Evolutionary conservation across 1,284 basidiomycete species (phyloP), one percentile per base, ranked within the genome.

Genomic region (Trichosporon sp.): DNA sequence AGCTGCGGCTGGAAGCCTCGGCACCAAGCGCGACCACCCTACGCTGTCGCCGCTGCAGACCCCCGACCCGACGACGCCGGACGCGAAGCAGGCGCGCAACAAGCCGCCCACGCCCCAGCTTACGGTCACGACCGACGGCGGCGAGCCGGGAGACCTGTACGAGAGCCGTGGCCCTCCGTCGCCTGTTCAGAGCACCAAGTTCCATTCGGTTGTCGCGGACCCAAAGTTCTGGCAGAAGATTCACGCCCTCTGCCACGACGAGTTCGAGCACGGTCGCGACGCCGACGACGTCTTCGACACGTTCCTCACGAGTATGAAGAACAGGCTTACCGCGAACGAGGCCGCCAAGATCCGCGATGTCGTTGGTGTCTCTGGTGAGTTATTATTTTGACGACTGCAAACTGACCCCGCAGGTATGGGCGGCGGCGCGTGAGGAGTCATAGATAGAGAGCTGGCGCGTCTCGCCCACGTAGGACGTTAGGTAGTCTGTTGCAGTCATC

Each of bases 181-280:
- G 64, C 78, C 79, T 9, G 70, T 75, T 53, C 71, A 78, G 38
- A 77, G 75, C 15, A 78, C 76, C n/a, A 75, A 75, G 27, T 94
- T 90, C 81, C 91, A 92, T 75, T 77, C 84, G 35, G 87, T 86
- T 18, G 85, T 94, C n/a, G 84, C 90, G 1, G 85, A 88, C 38
- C 91, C 92, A 0, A 86, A 84, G 62, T 94, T 93, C 79, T 95
- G 93, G 93, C 85, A 87, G 65, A 85, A 86, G 60, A 77, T 95
- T 13, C 85, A 89, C 69, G 79, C 77, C 34, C 91, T 93, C 78
- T 85, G 93, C 72, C 84, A 85, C 87, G 87, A 91, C 72, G 88
- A 89, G 74, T 91, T 89, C 76, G 86, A 87, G 1, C 85, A 86
- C 71, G 90, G 89, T 80, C 85, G 88, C 64, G 84, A 90, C 53